These are phyloP conservation scores for Ephemerocybe angulata DNA, from an alignment of 768 basidiomycete genomes.

Conservation along the genomic window DNA sequence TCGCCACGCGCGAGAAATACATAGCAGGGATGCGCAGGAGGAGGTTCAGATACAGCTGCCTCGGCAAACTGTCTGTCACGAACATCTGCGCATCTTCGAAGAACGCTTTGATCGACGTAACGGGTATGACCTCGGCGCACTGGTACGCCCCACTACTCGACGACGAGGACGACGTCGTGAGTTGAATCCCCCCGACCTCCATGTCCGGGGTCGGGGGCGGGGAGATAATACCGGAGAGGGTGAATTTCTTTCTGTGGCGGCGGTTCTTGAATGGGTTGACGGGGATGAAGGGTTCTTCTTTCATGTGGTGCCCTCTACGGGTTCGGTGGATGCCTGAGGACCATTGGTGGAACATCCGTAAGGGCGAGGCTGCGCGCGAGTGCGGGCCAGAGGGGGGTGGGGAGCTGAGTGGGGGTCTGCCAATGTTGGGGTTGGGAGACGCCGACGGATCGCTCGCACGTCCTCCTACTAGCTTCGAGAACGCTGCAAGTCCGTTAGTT, in stretches of 20 bases:
- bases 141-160: constrained; percentile 25
- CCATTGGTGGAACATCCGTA: constrained; percentile 56
- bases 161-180: too few relatives aligned
- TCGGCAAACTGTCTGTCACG: constrained; percentile 37
- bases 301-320: constrained; percentile 28
- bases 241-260: constrained; percentile 19
- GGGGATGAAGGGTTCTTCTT: constrained; percentile 55
- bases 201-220: constrained; percentile 26
- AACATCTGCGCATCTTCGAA: constrained; percentile 23
- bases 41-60: constrained; percentile 40
- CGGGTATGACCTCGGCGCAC: constrained; percentile 27
- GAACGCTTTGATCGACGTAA: constrained; percentile 17
- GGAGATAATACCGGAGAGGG: constrained; percentile 16
- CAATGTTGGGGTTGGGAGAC: not conserved
- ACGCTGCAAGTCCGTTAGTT: not conserved
- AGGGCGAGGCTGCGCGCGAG: constrained; percentile 55
- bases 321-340: constrained; percentile 44
- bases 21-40: constrained; percentile 72
- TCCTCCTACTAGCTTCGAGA: not conserved
- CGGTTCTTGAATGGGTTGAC: constrained; percentile 47
- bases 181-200: constrained; percentile 16
- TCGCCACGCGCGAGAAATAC: constrained; percentile 76
- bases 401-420: constrained; percentile 1
- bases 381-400: constrained; percentile 45
- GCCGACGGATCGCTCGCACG: not conserved